Percentiles rank a stretch among this genome's conserved stretches.
phyloP scores from a whole-genome alignment of 768 basidiomycete species.

The Suillus alpinus region DNA sequence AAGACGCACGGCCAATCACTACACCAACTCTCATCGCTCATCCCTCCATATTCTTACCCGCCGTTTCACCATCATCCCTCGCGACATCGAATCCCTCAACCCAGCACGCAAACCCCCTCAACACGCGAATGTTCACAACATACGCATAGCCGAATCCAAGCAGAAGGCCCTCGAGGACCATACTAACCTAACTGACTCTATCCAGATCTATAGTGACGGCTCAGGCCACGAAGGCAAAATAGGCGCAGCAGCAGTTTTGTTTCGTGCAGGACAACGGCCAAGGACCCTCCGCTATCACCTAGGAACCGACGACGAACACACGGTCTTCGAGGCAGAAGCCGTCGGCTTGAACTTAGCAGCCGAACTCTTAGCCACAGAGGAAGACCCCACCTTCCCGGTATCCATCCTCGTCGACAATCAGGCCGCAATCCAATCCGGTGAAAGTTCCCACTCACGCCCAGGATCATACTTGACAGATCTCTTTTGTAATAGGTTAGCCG shows the following conservation, averaged over 20 bases:
- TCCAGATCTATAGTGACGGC: slow-evolving; percentile 18
- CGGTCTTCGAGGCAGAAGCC: too few species aligned
- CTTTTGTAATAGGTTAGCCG: too few species aligned
- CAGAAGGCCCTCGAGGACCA: not conserved
- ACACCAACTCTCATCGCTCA: not conserved
- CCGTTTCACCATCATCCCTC: not conserved
- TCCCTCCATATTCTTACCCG: not conserved
- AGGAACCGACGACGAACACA: too few species aligned
- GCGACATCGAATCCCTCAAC: not conserved
- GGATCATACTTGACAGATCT: too few species aligned
- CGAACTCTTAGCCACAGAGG: too few species aligned
- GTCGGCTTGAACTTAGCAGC: too few species aligned
- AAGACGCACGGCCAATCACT: not conserved
- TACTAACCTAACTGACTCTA: not conserved
- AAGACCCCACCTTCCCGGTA: too few species aligned
- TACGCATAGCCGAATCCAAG: not conserved
- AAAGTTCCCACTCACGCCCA: too few species aligned
- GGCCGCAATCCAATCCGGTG: too few species aligned
- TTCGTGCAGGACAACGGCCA: not conserved
- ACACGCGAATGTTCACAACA: not conserved
- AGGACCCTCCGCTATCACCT: too few species aligned
- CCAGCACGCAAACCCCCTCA: not conserved
- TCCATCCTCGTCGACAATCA: too few species aligned
- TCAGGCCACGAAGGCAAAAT: slow-evolving; percentile 4
- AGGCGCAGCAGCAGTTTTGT: slow-evolving; percentile 17